Evolutionary conservation across 805 yeast species (phyloP), one percentile per base, ranked within the genome.

Genomic region (Starmerella floricola): DNA sequence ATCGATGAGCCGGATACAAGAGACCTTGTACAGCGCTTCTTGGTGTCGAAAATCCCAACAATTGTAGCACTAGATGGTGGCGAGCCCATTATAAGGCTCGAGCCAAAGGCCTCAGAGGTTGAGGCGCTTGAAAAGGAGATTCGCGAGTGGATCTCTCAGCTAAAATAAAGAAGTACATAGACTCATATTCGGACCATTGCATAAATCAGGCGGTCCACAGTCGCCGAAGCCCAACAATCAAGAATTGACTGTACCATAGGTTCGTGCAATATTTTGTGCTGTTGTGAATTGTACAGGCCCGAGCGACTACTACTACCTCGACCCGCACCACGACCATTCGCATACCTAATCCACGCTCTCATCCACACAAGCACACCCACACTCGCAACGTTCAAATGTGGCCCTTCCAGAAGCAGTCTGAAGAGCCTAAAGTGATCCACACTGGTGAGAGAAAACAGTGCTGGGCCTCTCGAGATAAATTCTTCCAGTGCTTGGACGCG

Each of bases 391-490:
- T 5, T 24, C 6, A 16, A 19, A 75, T 75, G 81, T 78, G 78
- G 20, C 57, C 75, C 21, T 75, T 74, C 67, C 24, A 61, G 57
- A 16, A 42, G 44, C 17, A 26, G 33, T 5, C 17, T 6, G 63
- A 63, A 28, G 58, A 58, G 40, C 80, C 80, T 28, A 67, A 41
- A 28, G 56, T 54, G 27, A 52, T 54, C 31, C 54, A 51, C 40
- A 45, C 58, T 4, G 36, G 42, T 21, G 74, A 77, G 51, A 73
- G 97, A 50, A 71, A 74, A 56, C 65, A 68, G 46, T 88, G 98
- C 65, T 91, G 97, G 97, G 88, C 78, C 38, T 68, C 88, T 6
- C 72, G 98, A 46, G 98, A 88, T 55, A 53, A 54, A 31, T 86
- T 72, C 57, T 84, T 84, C 54, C 69, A 62, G 8, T 88, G 98